A percentile compares a stretch with the other conserved stretches of the same genome.
Evolutionary conservation across 2,329 filamentous ascomycete species (phyloP).

Genomic region (Alternaria sp.): DNA sequence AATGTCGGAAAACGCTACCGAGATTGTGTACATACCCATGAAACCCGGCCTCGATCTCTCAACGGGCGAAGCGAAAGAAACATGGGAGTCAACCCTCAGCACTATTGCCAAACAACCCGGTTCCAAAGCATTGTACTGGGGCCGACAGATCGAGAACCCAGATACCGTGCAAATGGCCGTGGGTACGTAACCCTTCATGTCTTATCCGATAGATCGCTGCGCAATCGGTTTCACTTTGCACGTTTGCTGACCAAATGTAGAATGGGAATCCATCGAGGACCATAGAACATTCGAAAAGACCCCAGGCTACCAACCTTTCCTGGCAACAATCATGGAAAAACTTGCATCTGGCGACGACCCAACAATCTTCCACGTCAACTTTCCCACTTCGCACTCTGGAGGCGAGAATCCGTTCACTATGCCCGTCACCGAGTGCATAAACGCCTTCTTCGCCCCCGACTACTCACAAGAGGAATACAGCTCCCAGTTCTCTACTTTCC

Average conservation of each 20-base stretch:
- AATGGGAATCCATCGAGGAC: conserved; percentile 50
- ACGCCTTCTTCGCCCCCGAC: conserved; percentile 51
- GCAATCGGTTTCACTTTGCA: no score
- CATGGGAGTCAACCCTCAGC: conserved; percentile 41
- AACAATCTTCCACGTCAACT: conserved; percentile 44
- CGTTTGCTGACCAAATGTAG: conserved; percentile 29
- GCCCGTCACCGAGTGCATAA: conserved; percentile 59
- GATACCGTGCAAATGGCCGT: conserved; percentile 48
- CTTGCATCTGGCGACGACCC: conserved; percentile 35
- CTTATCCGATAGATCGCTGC: not conserved
- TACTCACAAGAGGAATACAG: conserved; percentile 34
- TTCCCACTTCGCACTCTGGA: conserved; percentile 21
- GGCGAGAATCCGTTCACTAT: conserved; percentile 43
- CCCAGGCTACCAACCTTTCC: conserved; percentile 49
- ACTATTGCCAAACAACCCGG: conserved; percentile 49
- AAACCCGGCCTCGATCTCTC: conserved; percentile 38
- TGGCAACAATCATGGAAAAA: conserved; percentile 30
- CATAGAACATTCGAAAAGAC: conserved; percentile 52
- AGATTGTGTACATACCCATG: conserved; percentile 50
- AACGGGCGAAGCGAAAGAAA: conserved; percentile 31
- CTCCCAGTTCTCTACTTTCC: conserved; percentile 48
- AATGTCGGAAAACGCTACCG: conserved; percentile 42
- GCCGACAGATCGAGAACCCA: conserved; percentile 49
- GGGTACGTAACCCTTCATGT: conserved; percentile 44
- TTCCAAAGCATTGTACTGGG: conserved; percentile 44